These are phyloP conservation scores for Penicillium riverlandense DNA, from an alignment of 495 filamentous ascomycete species.

Conservation along the genomic window DNA sequence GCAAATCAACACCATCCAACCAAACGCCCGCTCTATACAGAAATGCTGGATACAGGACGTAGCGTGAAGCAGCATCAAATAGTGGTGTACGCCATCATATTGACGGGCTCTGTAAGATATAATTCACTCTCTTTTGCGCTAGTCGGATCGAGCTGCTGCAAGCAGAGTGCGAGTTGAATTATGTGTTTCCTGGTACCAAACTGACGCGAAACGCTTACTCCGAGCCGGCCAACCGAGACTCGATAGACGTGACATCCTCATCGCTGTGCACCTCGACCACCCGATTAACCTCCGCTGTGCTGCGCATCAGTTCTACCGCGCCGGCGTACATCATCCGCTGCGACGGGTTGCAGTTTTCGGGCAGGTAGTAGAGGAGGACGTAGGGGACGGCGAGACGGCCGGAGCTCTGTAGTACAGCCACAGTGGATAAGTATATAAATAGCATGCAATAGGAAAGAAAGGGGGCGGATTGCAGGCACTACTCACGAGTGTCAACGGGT, in stretches of 20 bases:
- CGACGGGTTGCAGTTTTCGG: constrained; percentile 76
- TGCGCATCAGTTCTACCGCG: constrained; percentile 91
- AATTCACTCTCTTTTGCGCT: too few species aligned
- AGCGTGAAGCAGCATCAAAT: too few species aligned
- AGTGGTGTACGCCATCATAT: too few species aligned
- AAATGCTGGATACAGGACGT: not conserved
- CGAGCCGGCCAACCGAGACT: constrained; percentile 53
- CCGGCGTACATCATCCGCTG: constrained; percentile 90
- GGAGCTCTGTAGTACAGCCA: constrained; percentile 35
- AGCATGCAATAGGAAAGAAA: not conserved
- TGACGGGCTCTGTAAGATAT: too few species aligned
- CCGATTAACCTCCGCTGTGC: constrained; percentile 73
- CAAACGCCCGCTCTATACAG: constrained; percentile 8
- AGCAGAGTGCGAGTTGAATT: not conserved
- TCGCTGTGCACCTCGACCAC: constrained; percentile 71
- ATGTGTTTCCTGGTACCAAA: too few species aligned
- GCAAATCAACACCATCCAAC: constrained; percentile 2
- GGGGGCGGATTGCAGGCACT: not conserved
- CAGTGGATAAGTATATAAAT: not conserved
- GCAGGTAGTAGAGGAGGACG: constrained; percentile 88
- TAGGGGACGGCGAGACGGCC: constrained; percentile 71
- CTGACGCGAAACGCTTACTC: constrained; percentile 11
- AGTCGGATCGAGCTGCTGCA: not conserved
- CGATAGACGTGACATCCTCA: constrained; percentile 71
- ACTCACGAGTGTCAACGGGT: constrained; percentile 75